Conservation (phyloP, 2,329 filamentous ascomycete genomes). For the Phialophora expanda region DNA sequence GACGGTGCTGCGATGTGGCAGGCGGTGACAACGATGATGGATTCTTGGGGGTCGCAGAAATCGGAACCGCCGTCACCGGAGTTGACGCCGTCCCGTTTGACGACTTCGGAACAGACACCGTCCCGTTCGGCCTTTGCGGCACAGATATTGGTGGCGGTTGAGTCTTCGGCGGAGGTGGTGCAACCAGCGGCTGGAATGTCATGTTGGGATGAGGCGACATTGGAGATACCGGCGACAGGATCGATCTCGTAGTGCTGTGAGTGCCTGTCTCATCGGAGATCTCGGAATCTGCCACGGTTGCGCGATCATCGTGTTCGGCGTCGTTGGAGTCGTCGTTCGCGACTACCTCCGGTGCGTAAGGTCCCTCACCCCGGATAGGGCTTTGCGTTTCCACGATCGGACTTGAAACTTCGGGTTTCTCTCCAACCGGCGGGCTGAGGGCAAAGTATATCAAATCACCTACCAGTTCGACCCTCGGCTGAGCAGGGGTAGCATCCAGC, state of each 20-base stretch:
- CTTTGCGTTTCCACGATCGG: slow-evolving; percentile 30
- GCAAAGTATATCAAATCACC: slow-evolving; percentile 45
- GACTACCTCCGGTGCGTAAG: slow-evolving; percentile 39
- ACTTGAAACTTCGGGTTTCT: slow-evolving; percentile 42
- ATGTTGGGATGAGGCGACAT: slow-evolving; percentile 23
- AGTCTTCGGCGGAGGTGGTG: slow-evolving; percentile 16
- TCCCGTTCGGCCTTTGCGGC: neutral
- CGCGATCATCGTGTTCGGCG: slow-evolving; percentile 27
- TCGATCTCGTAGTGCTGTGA: slow-evolving; percentile 32
- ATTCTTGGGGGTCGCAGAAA: neutral
- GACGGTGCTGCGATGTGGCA: slow-evolving; percentile 35
- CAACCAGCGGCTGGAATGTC: slow-evolving; percentile 28
- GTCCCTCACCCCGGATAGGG: slow-evolving; percentile 38
- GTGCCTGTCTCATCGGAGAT: slow-evolving; percentile 36
- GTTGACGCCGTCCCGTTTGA: neutral
- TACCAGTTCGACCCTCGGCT: slow-evolving; percentile 46
- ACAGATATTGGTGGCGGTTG: slow-evolving; percentile 8
- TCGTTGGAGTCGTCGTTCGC: slow-evolving; percentile 12
- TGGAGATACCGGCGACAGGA: slow-evolving; percentile 33
- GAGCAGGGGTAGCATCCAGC: slow-evolving; percentile 45
- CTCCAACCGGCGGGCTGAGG: slow-evolving; percentile 44
- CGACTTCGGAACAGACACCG: neutral
- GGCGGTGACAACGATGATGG: slow-evolving; percentile 10
- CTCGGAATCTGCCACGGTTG: slow-evolving; percentile 27
- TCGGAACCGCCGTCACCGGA: neutral